Base-by-base conservation (phyloP, 164 flowering plant genomes). In the Nelumbo lutea region DNA sequence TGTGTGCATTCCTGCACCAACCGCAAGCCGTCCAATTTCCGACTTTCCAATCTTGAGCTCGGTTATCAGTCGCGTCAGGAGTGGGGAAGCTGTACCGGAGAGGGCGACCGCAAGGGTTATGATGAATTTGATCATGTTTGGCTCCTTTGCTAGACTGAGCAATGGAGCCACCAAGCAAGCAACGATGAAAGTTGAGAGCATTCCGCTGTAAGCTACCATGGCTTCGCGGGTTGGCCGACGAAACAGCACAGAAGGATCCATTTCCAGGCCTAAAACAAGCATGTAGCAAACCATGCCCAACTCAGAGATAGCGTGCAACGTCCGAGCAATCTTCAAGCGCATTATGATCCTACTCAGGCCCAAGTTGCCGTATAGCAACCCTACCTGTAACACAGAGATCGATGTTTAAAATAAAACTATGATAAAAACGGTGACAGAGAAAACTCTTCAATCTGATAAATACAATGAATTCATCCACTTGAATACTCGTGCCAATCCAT, bases 31-130 rank as follows among this genome's bases (percentile, higher is more conserved):
- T 4, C 97, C 97, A 0, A 89, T 82, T 65, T 90, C 90, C 0
- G 90, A 87, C 55, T 84, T 89, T 1, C 90, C 87, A 11, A 90
- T 86, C 72, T 86, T 89, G 66, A 85, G 84, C 56, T 84, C 87
- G 41, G 97, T 88, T 15, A 84, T 68, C 0, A 89, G 42, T 9
- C 97, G 85, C 9, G 92, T 79, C 0, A 89, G 81, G 4, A 90
- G 69, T 0, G 90, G 90, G 3, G 88, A 85, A 14, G 85, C 83
- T 0, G 86, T 86, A 64, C 90, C 82, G 10, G 86, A 75, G 43
- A 86, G 61, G 42, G 68, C 56, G 5, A 80, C 15, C 2, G 89
- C 70, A 8, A 86, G 73, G 67, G 76, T 39, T 27, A 27, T 27
- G 27, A 27, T 27, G 27, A 27, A 27, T 3, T 50, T 50, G 53